Conservation (phyloP, 345 rosid genomes). For the Arabidopsis arenosa region DNA sequence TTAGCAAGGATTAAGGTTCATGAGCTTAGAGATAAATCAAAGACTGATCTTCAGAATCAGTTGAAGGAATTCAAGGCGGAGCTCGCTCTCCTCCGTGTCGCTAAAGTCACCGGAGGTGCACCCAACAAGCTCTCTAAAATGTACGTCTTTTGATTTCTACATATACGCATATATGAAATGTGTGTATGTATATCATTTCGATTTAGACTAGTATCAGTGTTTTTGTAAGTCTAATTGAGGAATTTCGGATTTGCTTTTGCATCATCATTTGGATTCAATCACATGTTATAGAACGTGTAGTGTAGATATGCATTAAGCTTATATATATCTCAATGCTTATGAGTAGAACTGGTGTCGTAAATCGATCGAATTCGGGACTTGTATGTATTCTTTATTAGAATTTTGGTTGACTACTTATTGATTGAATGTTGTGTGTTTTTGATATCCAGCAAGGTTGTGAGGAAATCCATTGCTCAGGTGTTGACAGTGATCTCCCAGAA, state of each 20-base stretch:
- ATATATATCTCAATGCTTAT: not conserved
- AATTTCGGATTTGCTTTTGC: constrained; percentile 11
- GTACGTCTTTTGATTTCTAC: constrained; percentile 27
- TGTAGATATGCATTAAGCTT: not conserved
- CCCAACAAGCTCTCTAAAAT: constrained; percentile 74
- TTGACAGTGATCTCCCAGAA: constrained; percentile 89
- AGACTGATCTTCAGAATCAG: constrained; percentile 55
- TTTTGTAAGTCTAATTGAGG: not conserved
- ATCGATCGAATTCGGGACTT: not conserved
- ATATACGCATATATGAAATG: not conserved
- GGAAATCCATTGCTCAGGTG: constrained; percentile 87
- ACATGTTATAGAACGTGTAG: not conserved
- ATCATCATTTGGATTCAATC: not conserved
- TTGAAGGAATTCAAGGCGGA: constrained; percentile 60
- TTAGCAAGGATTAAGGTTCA: constrained; percentile 65
- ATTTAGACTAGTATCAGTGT: not conserved
- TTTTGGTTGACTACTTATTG: not conserved
- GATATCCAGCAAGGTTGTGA: constrained; percentile 79
- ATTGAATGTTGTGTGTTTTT: not conserved
- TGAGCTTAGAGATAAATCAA: constrained; percentile 59
- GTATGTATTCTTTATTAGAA: not conserved
- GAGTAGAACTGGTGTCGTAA: not conserved
- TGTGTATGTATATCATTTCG: not conserved
- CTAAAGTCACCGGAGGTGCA: constrained; percentile 73
- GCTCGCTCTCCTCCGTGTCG: constrained; percentile 69